Conservation (phyloP, 257 asterid genomes). For the Solanum corneliomulleri region DNA sequence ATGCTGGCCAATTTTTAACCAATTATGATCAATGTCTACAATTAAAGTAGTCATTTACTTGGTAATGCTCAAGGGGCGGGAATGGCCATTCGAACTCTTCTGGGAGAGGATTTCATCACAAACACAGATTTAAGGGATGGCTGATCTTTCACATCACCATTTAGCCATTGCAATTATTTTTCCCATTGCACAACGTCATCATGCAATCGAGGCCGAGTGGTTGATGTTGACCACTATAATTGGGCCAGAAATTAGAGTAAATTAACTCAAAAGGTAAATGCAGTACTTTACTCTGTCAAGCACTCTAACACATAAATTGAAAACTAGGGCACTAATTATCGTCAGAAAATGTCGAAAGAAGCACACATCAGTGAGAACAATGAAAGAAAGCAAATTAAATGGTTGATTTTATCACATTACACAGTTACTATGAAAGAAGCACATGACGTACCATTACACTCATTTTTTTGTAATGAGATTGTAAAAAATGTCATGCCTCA, state of each 20-base stretch:
- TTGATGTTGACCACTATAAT: neutral
- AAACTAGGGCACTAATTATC: neutral
- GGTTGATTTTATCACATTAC: neutral
- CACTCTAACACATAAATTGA: neutral
- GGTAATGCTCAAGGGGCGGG: neutral
- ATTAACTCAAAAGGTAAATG: neutral
- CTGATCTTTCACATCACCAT: neutral
- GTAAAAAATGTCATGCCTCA: neutral
- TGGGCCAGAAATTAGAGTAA: neutral
- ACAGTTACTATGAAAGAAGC: neutral
- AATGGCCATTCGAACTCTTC: neutral
- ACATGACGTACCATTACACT: conserved; percentile 10
- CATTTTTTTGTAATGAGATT: neutral
- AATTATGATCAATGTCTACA: neutral
- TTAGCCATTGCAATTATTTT: neutral
- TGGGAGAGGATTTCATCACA: neutral
- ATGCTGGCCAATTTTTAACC: neutral
- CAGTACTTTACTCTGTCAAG: neutral
- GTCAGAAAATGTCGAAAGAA: neutral
- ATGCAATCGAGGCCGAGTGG: neutral
- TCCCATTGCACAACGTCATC: neutral
- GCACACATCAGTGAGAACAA: neutral
- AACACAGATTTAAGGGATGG: neutral
- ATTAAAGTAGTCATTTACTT: neutral
- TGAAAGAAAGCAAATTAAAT: neutral